Percentiles rank a stretch among this genome's conserved stretches.
phyloP scores from a whole-genome alignment of 306 rosid genomes.

The Erythrophleum fordii region DNA sequence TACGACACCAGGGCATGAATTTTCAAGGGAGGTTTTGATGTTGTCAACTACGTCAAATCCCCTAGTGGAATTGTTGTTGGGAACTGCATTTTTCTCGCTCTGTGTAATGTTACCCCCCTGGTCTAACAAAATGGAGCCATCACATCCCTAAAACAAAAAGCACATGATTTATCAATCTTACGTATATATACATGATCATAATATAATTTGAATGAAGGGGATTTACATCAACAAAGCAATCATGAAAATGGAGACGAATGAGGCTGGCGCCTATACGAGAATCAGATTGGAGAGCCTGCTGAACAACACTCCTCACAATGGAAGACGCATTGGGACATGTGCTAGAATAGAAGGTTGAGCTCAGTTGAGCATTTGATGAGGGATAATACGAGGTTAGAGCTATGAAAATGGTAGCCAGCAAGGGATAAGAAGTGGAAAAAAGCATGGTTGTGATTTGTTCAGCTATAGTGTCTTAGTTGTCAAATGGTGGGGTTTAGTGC shows the following conservation, averaged over 20 bases:
- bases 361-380: slow-evolving; percentile 57
- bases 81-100: slow-evolving; percentile 74
- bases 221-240: slow-evolving; percentile 69
- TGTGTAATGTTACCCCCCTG: slow-evolving; percentile 54
- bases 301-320: slow-evolving; percentile 53
- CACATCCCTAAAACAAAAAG: slow-evolving; percentile 60
- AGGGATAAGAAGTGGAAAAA: slow-evolving; percentile 11
- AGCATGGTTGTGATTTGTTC: slow-evolving; percentile 39
- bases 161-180: background rate
- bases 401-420: slow-evolving; percentile 26
- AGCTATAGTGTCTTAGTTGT: background rate
- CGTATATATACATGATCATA: too few relatives aligned
- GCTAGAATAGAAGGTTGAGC: slow-evolving; percentile 56
- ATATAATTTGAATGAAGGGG: background rate
- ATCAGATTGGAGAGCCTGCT: slow-evolving; percentile 62
- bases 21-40: slow-evolving; percentile 70
- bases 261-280: slow-evolving; percentile 67
- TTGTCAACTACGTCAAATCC: slow-evolving; percentile 64
- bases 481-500: background rate
- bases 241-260: slow-evolving; percentile 69
- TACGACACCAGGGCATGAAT: slow-evolving; percentile 62
- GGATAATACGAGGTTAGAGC: slow-evolving; percentile 7
- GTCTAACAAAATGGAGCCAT: slow-evolving; percentile 70
- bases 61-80: slow-evolving; percentile 51
- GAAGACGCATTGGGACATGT: slow-evolving; percentile 67